Evolutionary conservation across 2,329 filamentous ascomycete species (phyloP).

Genomic region (Alternaria angustiovoidea): DNA sequence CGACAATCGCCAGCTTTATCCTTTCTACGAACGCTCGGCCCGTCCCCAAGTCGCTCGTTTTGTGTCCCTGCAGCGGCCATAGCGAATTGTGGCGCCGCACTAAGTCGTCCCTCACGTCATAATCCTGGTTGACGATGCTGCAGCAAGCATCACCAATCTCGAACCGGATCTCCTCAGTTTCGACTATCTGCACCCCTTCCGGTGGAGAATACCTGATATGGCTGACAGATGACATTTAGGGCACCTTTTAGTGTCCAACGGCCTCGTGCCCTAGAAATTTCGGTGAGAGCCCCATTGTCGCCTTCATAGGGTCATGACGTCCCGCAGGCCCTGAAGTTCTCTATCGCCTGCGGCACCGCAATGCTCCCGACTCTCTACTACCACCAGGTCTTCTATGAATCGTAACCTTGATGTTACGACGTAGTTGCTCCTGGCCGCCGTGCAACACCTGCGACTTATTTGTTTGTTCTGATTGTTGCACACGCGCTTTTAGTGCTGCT

Average conservation of each 20-base stretch:
- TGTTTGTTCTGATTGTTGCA: slow-evolving; percentile 35
- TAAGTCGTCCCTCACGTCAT: slow-evolving; percentile 29
- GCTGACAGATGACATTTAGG: slow-evolving; percentile 39
- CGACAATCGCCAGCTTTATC: slow-evolving; percentile 33
- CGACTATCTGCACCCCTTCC: slow-evolving; percentile 30
- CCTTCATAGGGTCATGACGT: slow-evolving; percentile 33
- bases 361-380: slow-evolving; percentile 26
- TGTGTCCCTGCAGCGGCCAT: slow-evolving; percentile 30
- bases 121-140: slow-evolving; percentile 27
- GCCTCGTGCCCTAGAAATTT: slow-evolving; percentile 33
- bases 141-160: slow-evolving; percentile 32
- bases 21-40: slow-evolving; percentile 25
- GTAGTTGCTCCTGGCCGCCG: slow-evolving; percentile 43
- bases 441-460: slow-evolving; percentile 38
- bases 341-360: slow-evolving; percentile 26
- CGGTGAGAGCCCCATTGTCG: slow-evolving; percentile 29
- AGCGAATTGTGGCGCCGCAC: slow-evolving; percentile 28
- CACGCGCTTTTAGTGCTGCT: slow-evolving; percentile 21
- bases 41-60: slow-evolving; percentile 29
- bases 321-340: slow-evolving; percentile 21
- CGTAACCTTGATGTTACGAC: slow-evolving; percentile 42
- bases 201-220: slow-evolving; percentile 30
- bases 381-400: slow-evolving; percentile 22
- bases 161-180: slow-evolving; percentile 38
- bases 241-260: slow-evolving; percentile 30